Conservation (phyloP, 2,329 filamentous ascomycete species). For the Escovopsis sp. region DNA sequence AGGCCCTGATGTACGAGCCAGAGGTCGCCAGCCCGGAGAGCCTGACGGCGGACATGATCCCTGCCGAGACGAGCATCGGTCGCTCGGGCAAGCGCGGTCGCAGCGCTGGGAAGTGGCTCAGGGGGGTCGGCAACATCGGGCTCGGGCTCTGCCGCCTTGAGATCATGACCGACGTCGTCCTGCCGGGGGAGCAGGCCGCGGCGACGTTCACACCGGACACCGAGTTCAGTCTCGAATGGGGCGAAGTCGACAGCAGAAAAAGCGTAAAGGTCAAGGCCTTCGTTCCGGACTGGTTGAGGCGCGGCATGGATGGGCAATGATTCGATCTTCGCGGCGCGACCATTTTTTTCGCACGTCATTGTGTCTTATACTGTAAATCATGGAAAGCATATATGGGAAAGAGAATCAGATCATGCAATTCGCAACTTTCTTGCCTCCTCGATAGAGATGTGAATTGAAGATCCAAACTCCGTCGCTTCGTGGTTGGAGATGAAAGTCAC, state of each 20-base stretch:
- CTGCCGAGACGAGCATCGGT: conserved; percentile 33
- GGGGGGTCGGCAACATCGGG: conserved; percentile 70
- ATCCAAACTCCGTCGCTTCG: no score
- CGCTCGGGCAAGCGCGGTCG: conserved; percentile 44
- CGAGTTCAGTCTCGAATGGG: conserved; percentile 46
- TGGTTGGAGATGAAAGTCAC: not conserved
- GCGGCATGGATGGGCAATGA: conserved; percentile 20
- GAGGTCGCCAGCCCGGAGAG: conserved; percentile 13
- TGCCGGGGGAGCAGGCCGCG: conserved; percentile 53
- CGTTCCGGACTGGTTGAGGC: conserved; percentile 61
- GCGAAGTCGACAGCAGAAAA: conserved; percentile 24
- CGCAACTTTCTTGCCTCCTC: not conserved
- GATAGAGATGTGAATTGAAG: no score
- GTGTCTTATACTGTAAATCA: not conserved
- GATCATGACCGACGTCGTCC: conserved; percentile 68
- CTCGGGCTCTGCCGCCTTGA: conserved; percentile 77
- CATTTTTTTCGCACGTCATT: not conserved
- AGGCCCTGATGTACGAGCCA: conserved; percentile 33
- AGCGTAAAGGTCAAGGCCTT: conserved; percentile 57
- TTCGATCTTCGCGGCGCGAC: not conserved
- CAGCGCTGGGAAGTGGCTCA: conserved; percentile 67
- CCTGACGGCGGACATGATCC: conserved; percentile 22
- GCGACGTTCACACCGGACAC: conserved; percentile 46
- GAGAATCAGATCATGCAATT: not conserved
- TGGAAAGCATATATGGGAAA: not conserved